phyloP scores from a whole-genome alignment of 2,329 filamentous ascomycete genomes.

The Alternaria triticimaculans region DNA sequence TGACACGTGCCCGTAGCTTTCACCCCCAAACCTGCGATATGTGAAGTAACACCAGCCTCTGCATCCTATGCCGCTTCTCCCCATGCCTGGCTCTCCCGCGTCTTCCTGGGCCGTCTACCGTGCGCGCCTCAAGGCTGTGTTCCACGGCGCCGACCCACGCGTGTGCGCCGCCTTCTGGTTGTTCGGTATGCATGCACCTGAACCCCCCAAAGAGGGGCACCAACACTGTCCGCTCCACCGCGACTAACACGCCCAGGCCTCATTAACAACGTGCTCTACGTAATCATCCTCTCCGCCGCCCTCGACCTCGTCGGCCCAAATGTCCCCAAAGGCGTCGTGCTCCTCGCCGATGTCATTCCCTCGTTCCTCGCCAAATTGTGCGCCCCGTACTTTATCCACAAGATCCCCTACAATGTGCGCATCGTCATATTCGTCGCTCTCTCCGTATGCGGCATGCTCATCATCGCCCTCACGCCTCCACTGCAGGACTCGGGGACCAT shows the following conservation, averaged over 20 bases:
- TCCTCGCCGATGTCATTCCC: slow-evolving; percentile 90
- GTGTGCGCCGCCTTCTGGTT: slow-evolving; percentile 89
- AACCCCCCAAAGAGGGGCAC: not conserved
- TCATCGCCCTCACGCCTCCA: slow-evolving; percentile 80
- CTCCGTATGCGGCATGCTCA: slow-evolving; percentile 85
- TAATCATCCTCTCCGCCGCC: slow-evolving; percentile 93
- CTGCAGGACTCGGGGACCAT: slow-evolving; percentile 66
- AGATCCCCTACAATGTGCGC: slow-evolving; percentile 78
- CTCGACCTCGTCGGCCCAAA: slow-evolving; percentile 89
- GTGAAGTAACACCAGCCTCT: slow-evolving; percentile 7
- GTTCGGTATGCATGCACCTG: slow-evolving; percentile 67
- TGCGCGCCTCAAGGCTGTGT: slow-evolving; percentile 67
- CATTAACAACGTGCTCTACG: slow-evolving; percentile 98
- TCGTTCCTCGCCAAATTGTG: slow-evolving; percentile 87
- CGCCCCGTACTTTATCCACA: slow-evolving; percentile 92
- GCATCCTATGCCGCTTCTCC: slow-evolving; percentile 50
- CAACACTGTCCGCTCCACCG: not conserved
- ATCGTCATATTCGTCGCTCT: slow-evolving; percentile 76
- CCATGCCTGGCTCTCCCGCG: slow-evolving; percentile 63
- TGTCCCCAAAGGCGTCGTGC: slow-evolving; percentile 88
- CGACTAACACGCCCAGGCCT: slow-evolving; percentile 62
- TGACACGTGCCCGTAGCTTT: not conserved
- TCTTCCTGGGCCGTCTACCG: slow-evolving; percentile 78
- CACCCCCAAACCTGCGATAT: not conserved
- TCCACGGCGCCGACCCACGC: slow-evolving; percentile 71